Evolutionary conservation across 345 rosid species (phyloP).

Genomic region (Gossypium thurberi): DNA sequence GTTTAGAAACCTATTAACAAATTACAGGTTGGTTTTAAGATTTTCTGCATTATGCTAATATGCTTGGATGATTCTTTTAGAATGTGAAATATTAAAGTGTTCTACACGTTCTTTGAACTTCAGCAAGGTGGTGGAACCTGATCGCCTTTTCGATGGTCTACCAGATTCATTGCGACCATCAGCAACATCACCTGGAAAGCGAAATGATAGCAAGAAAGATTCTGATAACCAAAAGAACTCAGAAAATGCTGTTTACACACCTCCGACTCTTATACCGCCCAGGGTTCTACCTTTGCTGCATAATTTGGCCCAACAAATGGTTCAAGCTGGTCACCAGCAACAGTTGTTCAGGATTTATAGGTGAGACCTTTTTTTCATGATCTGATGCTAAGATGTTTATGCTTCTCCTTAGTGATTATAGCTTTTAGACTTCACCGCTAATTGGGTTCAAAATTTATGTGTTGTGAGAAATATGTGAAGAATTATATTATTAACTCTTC

Average conservation of each 20-base stretch:
- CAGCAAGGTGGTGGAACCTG: conserved; percentile 97
- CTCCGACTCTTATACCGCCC: conserved; percentile 76
- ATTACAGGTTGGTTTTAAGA: conserved; percentile 58
- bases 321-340: conserved; percentile 87
- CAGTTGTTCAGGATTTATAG: conserved; percentile 72
- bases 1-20: conserved; percentile 63
- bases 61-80: conserved; percentile 1
- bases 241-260: conserved; percentile 59
- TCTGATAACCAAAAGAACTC: conserved; percentile 49
- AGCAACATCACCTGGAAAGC: conserved; percentile 34
- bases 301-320: conserved; percentile 81
- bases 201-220: conserved; percentile 41
- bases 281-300: conserved; percentile 81
- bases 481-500: background rate
- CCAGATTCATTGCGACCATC: conserved; percentile 72
- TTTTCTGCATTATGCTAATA: background rate
- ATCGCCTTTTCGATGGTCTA: conserved; percentile 72
- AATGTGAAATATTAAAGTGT: background rate
- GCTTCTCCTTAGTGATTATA: background rate
- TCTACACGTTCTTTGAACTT: conserved; percentile 12
- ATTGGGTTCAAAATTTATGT: background rate
- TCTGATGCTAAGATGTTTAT: conserved; percentile 41
- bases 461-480: background rate
- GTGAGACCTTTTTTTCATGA: conserved; percentile 25
- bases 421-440: background rate